Percentiles rank a stretch among this genome's conserved stretches.
Conservation (phyloP, 1,284 basidiomycete genomes). For the Hortiboletus rubellus region DNA sequence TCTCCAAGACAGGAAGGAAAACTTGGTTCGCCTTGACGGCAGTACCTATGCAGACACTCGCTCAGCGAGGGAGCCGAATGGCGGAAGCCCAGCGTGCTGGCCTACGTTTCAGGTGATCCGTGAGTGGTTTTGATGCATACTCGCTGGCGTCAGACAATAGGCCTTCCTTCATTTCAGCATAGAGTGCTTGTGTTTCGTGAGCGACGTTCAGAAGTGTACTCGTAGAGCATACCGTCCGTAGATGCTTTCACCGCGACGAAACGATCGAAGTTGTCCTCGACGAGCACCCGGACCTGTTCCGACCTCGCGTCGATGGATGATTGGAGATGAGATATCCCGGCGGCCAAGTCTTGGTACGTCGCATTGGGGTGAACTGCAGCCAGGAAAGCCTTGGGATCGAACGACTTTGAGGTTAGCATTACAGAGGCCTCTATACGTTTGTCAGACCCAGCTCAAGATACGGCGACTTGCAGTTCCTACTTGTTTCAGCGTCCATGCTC, state of each 20-base stretch:
- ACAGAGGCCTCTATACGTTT: conserved; percentile 67
- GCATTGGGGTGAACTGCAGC: conserved; percentile 94
- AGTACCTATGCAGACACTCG: conserved; percentile 51
- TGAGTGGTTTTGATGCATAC: conserved; percentile 80
- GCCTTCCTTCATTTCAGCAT: conserved; percentile 92
- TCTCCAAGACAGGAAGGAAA: conserved; percentile 95
- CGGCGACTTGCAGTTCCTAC: conserved; percentile 36
- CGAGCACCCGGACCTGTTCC: conserved; percentile 90
- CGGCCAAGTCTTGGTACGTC: conserved; percentile 86
- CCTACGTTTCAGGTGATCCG: conserved; percentile 81
- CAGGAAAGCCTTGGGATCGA: conserved; percentile 94
- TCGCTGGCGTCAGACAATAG: conserved; percentile 78
- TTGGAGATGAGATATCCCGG: conserved; percentile 72
- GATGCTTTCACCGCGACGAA: conserved; percentile 98
- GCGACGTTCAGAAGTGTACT: conserved; percentile 1
- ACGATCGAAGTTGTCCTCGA: conserved; percentile 97
- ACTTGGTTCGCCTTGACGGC: conserved; percentile 93
- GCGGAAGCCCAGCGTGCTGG: neutral
- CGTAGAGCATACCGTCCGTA: conserved; percentile 75
- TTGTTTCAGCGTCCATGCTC: conserved; percentile 72
- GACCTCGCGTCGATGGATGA: conserved; percentile 84
- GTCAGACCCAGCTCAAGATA: conserved; percentile 16
- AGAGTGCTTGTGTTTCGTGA: conserved; percentile 59
- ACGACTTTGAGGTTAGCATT: conserved; percentile 87
- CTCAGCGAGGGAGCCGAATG: neutral